A percentile compares a stretch with the other conserved stretches of the same genome.
Conservation (phyloP, 179 eudicot genomes). For the Kewa caespitosa region DNA sequence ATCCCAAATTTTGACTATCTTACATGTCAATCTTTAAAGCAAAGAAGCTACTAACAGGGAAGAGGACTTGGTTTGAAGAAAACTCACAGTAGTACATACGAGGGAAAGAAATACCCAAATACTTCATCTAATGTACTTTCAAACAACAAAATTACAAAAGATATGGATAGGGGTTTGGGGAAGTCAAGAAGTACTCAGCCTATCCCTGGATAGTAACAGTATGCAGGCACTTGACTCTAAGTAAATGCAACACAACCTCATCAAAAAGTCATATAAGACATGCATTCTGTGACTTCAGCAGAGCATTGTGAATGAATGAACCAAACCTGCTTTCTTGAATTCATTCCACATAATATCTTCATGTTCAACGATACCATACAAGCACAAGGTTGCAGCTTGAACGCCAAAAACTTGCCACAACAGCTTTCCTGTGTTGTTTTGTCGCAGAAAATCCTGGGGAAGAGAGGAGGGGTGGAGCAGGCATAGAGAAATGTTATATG, state of each 20-base stretch:
- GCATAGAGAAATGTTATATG: background rate
- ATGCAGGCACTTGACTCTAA: background rate
- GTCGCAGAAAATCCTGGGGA: constrained; percentile 82
- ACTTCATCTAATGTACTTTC: no score
- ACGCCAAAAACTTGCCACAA: constrained; percentile 96
- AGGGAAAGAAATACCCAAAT: no score
- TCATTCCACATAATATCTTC: constrained; percentile 96
- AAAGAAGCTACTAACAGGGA: background rate
- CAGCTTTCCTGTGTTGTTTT: constrained; percentile 95
- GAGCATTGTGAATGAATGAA: background rate
- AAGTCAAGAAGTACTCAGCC: no score
- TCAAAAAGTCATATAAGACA: background rate
- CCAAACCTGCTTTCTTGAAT: constrained; percentile 61
- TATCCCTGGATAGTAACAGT: background rate
- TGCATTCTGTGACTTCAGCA: background rate
- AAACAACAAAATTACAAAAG: no score
- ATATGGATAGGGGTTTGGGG: no score
- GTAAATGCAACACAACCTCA: constrained; percentile 5
- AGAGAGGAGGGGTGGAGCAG: background rate
- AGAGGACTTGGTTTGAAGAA: background rate
- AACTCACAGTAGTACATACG: no score
- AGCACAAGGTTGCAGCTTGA: constrained; percentile 78
- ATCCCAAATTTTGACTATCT: background rate
- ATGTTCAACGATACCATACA: constrained; percentile 82
- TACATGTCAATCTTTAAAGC: background rate